Conservation (phyloP, 78 protist species). For the Dictyostelium brefeldianum region DNA sequence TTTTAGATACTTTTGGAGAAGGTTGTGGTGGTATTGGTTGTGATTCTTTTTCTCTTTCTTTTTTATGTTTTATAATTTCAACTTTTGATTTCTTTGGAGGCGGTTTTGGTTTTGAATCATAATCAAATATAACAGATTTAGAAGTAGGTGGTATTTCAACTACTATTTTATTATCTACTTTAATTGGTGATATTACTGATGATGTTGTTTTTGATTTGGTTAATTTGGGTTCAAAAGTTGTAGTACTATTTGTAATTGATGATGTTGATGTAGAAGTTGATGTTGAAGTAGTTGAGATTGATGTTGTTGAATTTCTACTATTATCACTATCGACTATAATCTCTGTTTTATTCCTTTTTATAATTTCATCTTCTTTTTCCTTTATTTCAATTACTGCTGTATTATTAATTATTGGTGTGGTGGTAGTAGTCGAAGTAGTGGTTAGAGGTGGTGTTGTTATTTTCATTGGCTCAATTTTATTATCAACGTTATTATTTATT, state of each 20-base stretch:
- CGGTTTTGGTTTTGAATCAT: constrained; percentile 16
- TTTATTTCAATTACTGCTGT: no score
- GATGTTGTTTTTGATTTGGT: not conserved
- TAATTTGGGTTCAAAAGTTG: not conserved
- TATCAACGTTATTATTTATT: not conserved
- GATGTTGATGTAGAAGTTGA: not conserved
- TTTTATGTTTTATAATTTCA: constrained; percentile 2
- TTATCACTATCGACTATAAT: not conserved
- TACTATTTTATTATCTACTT: no score
- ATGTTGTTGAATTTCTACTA: not conserved
- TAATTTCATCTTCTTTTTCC: no score
- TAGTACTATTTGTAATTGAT: not conserved
- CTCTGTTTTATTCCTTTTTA: no score
- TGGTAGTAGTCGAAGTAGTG: not conserved
- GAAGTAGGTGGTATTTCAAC: not conserved
- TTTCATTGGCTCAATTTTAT: not conserved
- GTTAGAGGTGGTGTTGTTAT: not conserved
- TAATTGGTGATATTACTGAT: not conserved
- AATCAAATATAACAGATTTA: not conserved
- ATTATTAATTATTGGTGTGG: not conserved
- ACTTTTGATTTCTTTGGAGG: constrained; percentile 9
- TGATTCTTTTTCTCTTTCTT: not conserved
- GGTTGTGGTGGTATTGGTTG: not conserved
- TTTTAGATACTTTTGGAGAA: not conserved
- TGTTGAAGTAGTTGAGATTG: not conserved